Evolutionary conservation across 177 flowering plant species (phyloP), one percentile per base, ranked within the genome.

Genomic region (Vitis hybrid): DNA sequence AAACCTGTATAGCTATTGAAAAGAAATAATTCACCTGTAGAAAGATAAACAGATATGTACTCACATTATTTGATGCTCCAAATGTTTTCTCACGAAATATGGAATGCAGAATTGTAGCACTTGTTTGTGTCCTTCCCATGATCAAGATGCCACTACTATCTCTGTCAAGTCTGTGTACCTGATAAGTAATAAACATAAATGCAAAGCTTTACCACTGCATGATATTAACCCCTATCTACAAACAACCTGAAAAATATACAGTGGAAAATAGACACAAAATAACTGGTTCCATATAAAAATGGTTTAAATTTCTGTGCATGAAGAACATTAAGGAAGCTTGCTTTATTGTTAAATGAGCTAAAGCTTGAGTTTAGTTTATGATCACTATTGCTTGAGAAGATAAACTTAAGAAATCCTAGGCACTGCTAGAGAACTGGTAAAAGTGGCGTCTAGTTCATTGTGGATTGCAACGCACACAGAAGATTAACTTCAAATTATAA

Each of bases 101-200:
- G 54, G 98, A 93, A 77, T 93, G 99, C 76, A 95, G 74, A 65
- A 89, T 52, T 56, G 90, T 68, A 30, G 97, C 78, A 82, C 97
- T 89, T 67, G 82, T 79, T 68, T 81, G 93, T 71, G 99, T 90
- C 78, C 98, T 90, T 11, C 97, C 99, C 98, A 95, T 79, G 69
- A 95, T 91, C 83, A 95, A 79, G 69, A 93, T 82, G 67, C 99
- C 98, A 79, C 98, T 91, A 76, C 98, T 80, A 78, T 95, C 99
- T 83, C 90, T 84, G 75, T 95, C 99, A 68, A 95, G 92, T 77
- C 98, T 90, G 83, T 95, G 97, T 60, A 95, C 99, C 99, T 95
- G 46, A 40, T 40, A 40, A 40, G 46, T 40, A 65, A 73, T 32
- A 78, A 69, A 68, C 48, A 68, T 58, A 73, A 15, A 70, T 13